Evolutionary conservation across 352 stramenopile genomes (phyloP).

Genomic region (Pythium rhizo-oryzae): DNA sequence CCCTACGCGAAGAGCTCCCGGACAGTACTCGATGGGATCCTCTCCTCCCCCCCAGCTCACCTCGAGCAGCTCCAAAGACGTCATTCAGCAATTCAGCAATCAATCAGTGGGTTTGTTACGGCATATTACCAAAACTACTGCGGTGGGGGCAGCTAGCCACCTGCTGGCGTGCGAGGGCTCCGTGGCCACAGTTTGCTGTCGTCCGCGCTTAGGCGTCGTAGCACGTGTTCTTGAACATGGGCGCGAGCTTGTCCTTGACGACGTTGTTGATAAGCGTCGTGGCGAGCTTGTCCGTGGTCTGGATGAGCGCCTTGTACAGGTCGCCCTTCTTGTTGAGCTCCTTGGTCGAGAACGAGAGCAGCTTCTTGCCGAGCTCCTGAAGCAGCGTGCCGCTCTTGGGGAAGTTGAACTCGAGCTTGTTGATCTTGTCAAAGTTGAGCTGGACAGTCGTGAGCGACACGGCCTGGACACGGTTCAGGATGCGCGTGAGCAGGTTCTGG

Average conservation of each 20-base stretch:
- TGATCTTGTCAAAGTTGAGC: constrained; percentile 51
- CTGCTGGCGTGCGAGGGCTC: too few species aligned
- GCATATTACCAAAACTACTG: neutral
- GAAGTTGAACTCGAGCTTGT: constrained; percentile 55
- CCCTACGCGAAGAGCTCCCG: neutral
- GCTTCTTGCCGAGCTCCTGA: constrained; percentile 45
- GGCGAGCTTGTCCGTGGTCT: constrained; percentile 39
- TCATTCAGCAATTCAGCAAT: constrained; percentile 2
- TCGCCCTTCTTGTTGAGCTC: constrained; percentile 71
- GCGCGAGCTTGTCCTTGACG: constrained; percentile 39
- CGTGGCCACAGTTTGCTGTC: too few species aligned
- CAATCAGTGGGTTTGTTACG: neutral
- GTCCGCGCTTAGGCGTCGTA: constrained; percentile 37
- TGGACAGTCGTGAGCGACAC: constrained; percentile 39
- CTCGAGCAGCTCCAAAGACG: neutral
- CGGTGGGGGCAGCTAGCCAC: too few species aligned
- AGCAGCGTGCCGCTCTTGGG: constrained; percentile 42
- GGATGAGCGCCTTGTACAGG: constrained; percentile 51
- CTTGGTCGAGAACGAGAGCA: constrained; percentile 51
- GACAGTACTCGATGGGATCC: too few species aligned
- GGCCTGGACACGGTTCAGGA: constrained; percentile 39
- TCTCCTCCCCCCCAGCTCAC: neutral
- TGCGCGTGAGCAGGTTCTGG: constrained; percentile 25
- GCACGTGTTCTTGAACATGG: constrained; percentile 52
- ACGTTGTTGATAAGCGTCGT: constrained; percentile 59